Conservation (phyloP, 2,329 filamentous ascomycete species). For the Alternaria sp. region DNA sequence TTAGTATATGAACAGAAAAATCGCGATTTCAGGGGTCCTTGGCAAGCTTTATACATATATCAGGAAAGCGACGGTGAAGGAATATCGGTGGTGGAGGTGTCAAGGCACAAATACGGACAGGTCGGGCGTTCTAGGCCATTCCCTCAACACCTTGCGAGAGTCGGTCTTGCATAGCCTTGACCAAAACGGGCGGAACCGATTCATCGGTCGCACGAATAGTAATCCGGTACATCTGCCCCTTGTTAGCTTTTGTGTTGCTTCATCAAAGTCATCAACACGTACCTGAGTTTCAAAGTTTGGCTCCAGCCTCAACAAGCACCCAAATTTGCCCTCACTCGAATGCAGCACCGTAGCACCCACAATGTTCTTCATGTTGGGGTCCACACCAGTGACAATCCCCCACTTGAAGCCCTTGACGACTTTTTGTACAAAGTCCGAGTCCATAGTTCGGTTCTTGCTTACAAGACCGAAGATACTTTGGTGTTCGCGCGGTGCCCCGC, state of each 20-base stretch:
- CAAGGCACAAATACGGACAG: background rate
- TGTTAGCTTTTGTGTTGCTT: conserved; percentile 25
- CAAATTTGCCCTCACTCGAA: conserved; percentile 87
- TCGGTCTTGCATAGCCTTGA: conserved; percentile 87
- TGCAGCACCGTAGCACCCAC: conserved; percentile 89
- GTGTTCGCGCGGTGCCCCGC: conserved; percentile 83
- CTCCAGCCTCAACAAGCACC: conserved; percentile 90
- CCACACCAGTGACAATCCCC: conserved; percentile 84
- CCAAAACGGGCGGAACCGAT: conserved; percentile 77
- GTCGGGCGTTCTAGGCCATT: conserved; percentile 27
- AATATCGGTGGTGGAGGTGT: background rate
- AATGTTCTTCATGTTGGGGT: conserved; percentile 92
- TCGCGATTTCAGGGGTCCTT: background rate
- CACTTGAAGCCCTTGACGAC: conserved; percentile 87
- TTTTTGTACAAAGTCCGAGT: conserved; percentile 72
- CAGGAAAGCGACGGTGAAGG: conserved; percentile 2
- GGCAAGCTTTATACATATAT: background rate
- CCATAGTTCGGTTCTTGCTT: conserved; percentile 69
- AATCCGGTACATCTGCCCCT: conserved; percentile 86
- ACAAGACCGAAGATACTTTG: conserved; percentile 83
- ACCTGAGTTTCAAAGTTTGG: conserved; percentile 93
- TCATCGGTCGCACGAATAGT: conserved; percentile 96
- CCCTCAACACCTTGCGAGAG: conserved; percentile 65
- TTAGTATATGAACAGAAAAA: conserved; percentile 17
- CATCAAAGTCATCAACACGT: conserved; percentile 51